A percentile compares a stretch with the other conserved stretches of the same genome.
phyloP scores from a whole-genome alignment of 345 rosid species.

The Acer campestre region DNA sequence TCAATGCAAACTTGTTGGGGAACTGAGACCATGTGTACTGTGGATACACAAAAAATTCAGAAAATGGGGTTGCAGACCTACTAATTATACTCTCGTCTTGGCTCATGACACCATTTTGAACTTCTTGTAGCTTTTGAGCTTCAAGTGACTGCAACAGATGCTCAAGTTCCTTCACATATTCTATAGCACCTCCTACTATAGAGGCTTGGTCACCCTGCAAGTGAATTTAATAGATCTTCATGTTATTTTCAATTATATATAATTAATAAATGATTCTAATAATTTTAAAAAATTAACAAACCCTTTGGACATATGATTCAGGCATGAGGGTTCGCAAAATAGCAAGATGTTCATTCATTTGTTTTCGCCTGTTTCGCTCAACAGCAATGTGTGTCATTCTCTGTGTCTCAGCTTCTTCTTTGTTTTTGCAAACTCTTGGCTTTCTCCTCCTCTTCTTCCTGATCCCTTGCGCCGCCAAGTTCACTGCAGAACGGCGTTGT shows the following conservation, averaged over 20 bases:
- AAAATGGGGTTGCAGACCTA: constrained; percentile 31
- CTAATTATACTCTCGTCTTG: constrained; percentile 8
- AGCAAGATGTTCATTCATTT: constrained; percentile 83
- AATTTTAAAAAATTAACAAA: constrained; percentile 13
- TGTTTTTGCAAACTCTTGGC: constrained; percentile 76
- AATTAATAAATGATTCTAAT: no score
- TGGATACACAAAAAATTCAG: constrained; percentile 58
- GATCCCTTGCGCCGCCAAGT: constrained; percentile 39
- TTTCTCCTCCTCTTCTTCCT: constrained; percentile 74
- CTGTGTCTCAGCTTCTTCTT: constrained; percentile 83
- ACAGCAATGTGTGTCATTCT: constrained; percentile 95
- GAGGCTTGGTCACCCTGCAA: constrained; percentile 92
- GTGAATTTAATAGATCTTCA: no score
- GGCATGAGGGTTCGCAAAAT: constrained; percentile 89
- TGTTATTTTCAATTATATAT: no score
- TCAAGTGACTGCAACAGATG: constrained; percentile 66
- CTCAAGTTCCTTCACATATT: constrained; percentile 87
- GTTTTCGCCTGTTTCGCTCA: constrained; percentile 88
- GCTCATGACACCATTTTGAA: constrained; percentile 9
- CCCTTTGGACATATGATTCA: constrained; percentile 80
- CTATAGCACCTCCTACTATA: constrained; percentile 88
- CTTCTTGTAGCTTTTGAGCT: constrained; percentile 53
- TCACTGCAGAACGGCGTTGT: constrained; percentile 9
- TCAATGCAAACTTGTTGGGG: constrained; percentile 48
- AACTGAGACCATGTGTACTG: constrained; percentile 58